Conservation (phyloP, 164 flowering plant genomes). For the Malania oleifera region DNA sequence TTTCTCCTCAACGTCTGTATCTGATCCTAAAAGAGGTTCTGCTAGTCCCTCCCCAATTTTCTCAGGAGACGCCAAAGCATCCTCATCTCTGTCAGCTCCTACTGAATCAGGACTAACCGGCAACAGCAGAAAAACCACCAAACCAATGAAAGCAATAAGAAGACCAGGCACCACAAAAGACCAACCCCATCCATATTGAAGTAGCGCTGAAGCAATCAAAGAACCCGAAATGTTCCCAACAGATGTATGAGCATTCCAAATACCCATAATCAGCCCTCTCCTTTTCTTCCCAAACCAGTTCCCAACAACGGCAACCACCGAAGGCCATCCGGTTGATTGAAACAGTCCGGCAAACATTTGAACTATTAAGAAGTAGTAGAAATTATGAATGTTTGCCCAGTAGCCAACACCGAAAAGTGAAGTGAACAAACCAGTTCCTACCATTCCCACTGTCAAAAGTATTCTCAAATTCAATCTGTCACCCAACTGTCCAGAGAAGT, state of each 20-base stretch:
- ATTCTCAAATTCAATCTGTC: conserved; percentile 72
- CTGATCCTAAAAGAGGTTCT: conserved; percentile 43
- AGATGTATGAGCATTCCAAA: conserved; percentile 96
- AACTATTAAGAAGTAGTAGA: conserved; percentile 51
- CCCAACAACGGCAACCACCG: conserved; percentile 94
- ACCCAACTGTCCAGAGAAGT: conserved; percentile 81
- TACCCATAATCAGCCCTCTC: conserved; percentile 93
- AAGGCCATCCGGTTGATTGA: conserved; percentile 98
- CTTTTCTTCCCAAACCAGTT: conserved; percentile 93
- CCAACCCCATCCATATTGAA: conserved; percentile 97
- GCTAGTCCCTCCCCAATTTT: conserved; percentile 33
- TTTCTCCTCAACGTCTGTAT: conserved; percentile 17
- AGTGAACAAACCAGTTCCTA: conserved; percentile 86
- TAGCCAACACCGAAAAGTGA: conserved; percentile 76
- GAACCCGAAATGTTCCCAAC: conserved; percentile 90
- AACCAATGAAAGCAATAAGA: conserved; percentile 51
- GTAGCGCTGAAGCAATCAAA: conserved; percentile 62
- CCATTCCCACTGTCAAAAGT: conserved; percentile 79
- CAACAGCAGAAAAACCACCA: conserved; percentile 56
- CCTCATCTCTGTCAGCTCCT: conserved; percentile 47
- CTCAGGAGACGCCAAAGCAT: conserved; percentile 32
- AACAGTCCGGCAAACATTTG: conserved; percentile 89
- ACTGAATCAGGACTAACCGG: conserved; percentile 73
- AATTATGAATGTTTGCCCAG: conserved; percentile 72
- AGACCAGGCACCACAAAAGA: conserved; percentile 85